These are phyloP conservation scores for Malassezia restricta DNA, from an alignment of 1,284 basidiomycete genomes.

Conservation along the genomic window DNA sequence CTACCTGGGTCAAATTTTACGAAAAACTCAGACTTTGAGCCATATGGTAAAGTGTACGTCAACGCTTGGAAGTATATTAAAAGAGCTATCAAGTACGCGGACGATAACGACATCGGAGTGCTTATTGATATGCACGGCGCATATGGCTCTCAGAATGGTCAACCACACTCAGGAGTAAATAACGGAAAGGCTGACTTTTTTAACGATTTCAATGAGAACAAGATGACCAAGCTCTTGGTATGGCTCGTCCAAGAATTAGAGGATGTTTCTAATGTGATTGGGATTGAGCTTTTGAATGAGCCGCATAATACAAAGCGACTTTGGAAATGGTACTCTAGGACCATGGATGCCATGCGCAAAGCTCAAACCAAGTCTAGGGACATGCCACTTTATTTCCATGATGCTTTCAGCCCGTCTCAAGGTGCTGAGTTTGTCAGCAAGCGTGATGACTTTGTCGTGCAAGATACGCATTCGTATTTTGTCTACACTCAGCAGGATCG, in stretches of 20 bases:
- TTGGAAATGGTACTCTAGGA: constrained; percentile 43
- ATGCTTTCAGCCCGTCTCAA: constrained; percentile 58
- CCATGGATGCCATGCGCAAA: constrained; percentile 53
- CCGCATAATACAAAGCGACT: constrained; percentile 48
- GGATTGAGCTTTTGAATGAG: constrained; percentile 64
- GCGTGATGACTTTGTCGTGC: constrained; percentile 59
- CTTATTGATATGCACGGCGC: constrained; percentile 66
- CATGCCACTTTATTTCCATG: constrained; percentile 63
- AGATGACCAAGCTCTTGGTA: constrained; percentile 55
- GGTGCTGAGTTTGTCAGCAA: constrained; percentile 54
- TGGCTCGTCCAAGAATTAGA: constrained; percentile 55
- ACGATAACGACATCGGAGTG: constrained; percentile 57
- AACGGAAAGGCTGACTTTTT: constrained; percentile 55
- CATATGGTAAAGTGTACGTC: constrained; percentile 55
- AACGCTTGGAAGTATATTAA: constrained; percentile 55
- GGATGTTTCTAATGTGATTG: constrained; percentile 61
- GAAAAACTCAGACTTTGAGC: constrained; percentile 54
- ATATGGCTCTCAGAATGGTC: constrained; percentile 55
- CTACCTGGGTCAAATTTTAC: constrained; percentile 46
- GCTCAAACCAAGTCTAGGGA: constrained; percentile 49
- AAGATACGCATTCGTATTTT: constrained; percentile 60
- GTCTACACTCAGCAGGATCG: constrained; percentile 50
- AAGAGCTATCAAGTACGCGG: constrained; percentile 60
- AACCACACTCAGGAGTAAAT: constrained; percentile 62
- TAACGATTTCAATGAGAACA: constrained; percentile 50